Conservation (phyloP, 805 yeast genomes). For the Nakazawaea siamensis region DNA sequence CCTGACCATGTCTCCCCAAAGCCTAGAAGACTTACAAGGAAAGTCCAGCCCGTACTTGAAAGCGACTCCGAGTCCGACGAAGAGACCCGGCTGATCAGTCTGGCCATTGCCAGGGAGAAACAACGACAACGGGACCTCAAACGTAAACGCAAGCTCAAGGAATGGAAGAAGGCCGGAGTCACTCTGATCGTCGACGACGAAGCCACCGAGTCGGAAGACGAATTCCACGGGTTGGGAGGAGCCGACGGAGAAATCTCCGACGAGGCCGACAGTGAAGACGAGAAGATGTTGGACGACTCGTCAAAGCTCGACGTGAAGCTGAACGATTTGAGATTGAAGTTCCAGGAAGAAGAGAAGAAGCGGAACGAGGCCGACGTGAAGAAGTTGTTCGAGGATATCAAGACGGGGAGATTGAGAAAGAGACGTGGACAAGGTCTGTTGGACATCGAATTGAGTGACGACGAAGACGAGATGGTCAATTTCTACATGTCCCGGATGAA, state of each 20-base stretch:
- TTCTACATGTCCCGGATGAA: constrained; percentile 24
- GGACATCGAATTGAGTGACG: constrained; percentile 49
- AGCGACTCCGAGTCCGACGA: constrained; percentile 27
- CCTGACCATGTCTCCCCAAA: constrained; percentile 13
- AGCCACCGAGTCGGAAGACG: constrained; percentile 87
- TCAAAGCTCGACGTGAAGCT: constrained; percentile 49
- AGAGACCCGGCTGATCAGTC: constrained; percentile 15
- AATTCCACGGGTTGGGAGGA: constrained; percentile 80
- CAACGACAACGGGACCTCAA: constrained; percentile 16
- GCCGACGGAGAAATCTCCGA: constrained; percentile 51
- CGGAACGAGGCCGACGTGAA: constrained; percentile 58
- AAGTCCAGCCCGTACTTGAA: constrained; percentile 11
- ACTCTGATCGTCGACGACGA: constrained; percentile 64
- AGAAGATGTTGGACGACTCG: constrained; percentile 67
- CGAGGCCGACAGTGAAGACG: constrained; percentile 67
- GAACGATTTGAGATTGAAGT: constrained; percentile 46
- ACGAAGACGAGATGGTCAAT: constrained; percentile 47
- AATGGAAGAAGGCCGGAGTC: constrained; percentile 51
- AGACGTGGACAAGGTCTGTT: constrained; percentile 43
- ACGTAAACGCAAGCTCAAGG: constrained; percentile 29
- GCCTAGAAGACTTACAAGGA: constrained; percentile 20
- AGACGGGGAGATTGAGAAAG: constrained; percentile 62
- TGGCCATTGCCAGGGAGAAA: constrained; percentile 17
- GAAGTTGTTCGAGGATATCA: constrained; percentile 61
- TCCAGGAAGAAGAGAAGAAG: constrained; percentile 52